Percentiles rank a stretch among this genome's conserved stretches.
Conservation (phyloP, 495 filamentous ascomycete genomes). For the Cenococcum geophilum region DNA sequence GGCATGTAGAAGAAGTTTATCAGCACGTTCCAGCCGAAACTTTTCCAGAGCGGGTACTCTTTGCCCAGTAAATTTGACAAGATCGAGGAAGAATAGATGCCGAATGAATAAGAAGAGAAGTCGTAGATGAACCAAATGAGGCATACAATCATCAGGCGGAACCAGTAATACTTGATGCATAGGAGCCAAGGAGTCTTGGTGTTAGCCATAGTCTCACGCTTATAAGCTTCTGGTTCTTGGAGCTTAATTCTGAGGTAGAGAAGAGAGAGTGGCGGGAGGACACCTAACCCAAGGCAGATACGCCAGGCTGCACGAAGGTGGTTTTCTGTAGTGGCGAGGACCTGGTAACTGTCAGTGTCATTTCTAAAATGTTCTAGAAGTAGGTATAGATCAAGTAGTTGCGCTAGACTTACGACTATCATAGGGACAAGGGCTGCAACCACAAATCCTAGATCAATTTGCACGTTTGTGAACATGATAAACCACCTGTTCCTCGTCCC, state of each 20-base stretch:
- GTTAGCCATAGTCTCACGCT: conserved; percentile 49
- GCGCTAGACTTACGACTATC: conserved; percentile 32
- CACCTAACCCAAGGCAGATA: conserved; percentile 68
- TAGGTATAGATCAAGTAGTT: too few relatives aligned
- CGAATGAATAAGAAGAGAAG: conserved; percentile 73
- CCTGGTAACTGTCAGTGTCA: conserved; percentile 27
- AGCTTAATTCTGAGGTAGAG: conserved; percentile 70
- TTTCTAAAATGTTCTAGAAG: not conserved
- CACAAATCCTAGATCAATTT: conserved; percentile 78
- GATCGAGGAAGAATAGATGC: conserved; percentile 69
- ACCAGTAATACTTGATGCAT: conserved; percentile 56
- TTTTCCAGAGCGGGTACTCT: conserved; percentile 57
- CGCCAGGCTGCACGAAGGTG: conserved; percentile 71
- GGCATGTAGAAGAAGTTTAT: conserved; percentile 85
- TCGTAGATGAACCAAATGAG: conserved; percentile 93
- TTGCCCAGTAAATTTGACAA: conserved; percentile 57
- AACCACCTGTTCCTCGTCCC: conserved; percentile 88
- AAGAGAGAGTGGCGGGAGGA: conserved; percentile 69
- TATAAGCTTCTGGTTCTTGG: conserved; percentile 78
- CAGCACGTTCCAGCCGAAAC: conserved; percentile 79
- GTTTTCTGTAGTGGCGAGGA: conserved; percentile 62
- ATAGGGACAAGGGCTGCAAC: conserved; percentile 67
- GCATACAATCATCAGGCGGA: conserved; percentile 59
- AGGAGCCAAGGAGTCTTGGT: conserved; percentile 52
- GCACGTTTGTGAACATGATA: conserved; percentile 85